A percentile compares a stretch with the other conserved stretches of the same genome.
Conservation (phyloP, 331 rosid species). For the Rosa hybrid region DNA sequence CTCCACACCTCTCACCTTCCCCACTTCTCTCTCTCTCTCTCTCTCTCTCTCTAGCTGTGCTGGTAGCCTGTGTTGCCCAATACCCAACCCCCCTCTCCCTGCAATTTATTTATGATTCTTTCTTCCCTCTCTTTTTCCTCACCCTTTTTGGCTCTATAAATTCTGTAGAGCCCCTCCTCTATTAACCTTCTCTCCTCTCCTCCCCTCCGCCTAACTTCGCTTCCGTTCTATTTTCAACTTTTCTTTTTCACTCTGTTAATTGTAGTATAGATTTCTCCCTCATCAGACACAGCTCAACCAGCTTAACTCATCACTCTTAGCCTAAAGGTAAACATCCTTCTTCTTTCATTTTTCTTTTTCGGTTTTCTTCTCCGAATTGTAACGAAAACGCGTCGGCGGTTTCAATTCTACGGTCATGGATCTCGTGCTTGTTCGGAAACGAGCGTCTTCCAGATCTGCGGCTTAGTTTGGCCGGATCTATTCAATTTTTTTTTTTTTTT, state of each 20-base stretch:
- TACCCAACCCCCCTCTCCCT: constrained; percentile 8
- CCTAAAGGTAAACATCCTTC: constrained; percentile 8
- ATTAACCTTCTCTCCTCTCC: not conserved
- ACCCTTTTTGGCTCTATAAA: not conserved
- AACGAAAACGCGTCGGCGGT: not conserved
- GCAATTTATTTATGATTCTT: not conserved
- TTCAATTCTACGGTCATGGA: not conserved
- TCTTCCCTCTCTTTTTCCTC: not conserved
- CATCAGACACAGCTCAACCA: not conserved
- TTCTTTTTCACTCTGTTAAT: not conserved
- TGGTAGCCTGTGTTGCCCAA: not conserved
- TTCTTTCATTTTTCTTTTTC: not conserved
- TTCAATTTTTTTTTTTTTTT: not conserved
- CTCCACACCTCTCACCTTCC: not conserved
- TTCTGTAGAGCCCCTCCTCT: not conserved
- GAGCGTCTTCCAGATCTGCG: not conserved
- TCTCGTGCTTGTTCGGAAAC: not conserved
- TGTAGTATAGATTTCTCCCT: not conserved
- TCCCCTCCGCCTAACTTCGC: not conserved
- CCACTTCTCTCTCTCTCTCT: not conserved
- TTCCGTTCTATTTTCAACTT: not conserved
- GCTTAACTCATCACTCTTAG: constrained; percentile 14
- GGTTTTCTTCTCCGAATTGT: not conserved
- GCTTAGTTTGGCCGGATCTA: constrained; percentile 5
- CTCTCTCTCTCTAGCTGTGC: constrained; percentile 22